phyloP scores from a whole-genome alignment of 75 land plant species.

The Selaginella moellendorffii region DNA sequence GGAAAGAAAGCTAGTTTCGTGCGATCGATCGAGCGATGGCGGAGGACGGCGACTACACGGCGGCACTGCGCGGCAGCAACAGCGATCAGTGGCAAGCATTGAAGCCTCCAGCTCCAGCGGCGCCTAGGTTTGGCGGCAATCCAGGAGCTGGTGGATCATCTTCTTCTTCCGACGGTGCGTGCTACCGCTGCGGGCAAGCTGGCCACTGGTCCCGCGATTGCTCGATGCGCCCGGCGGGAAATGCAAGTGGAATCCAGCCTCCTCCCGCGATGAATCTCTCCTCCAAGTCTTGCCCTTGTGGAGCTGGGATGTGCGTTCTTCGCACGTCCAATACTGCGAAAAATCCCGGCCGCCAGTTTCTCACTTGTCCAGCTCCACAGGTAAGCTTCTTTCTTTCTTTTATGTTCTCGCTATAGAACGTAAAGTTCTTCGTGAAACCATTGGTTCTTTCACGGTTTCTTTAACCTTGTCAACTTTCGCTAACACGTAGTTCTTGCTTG shows the following conservation, averaged over 20 bases:
- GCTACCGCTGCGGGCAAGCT: constrained; percentile 22
- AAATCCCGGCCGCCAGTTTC: constrained; percentile 34
- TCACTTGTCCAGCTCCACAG: constrained; percentile 27
- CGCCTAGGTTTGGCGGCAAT: neutral
- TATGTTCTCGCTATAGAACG: neutral
- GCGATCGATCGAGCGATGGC: no score
- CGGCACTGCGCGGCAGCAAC: constrained; percentile 28
- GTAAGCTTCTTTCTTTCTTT: constrained; percentile 9
- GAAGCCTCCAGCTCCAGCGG: neutral
- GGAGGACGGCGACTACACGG: constrained; percentile 29
- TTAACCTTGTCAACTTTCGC: neutral
- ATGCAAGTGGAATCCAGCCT: neutral
- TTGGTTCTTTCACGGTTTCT: neutral
- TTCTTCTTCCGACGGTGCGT: neutral
- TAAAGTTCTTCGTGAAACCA: neutral
- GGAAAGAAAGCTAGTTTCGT: no score
- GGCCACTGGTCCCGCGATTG: constrained; percentile 50
- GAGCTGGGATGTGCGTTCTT: constrained; percentile 27
- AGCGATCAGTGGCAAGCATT: constrained; percentile 27
- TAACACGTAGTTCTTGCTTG: neutral
- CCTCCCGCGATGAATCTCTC: neutral
- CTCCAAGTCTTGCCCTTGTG: constrained; percentile 27
- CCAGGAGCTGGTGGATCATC: constrained; percentile 1
- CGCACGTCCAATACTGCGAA: constrained; percentile 29
- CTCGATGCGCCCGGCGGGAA: constrained; percentile 1